Evolutionary conservation across 2,329 filamentous ascomycete species (phyloP), one percentile per base, ranked within the genome.

Genomic region (Aspergillus jensenii): DNA sequence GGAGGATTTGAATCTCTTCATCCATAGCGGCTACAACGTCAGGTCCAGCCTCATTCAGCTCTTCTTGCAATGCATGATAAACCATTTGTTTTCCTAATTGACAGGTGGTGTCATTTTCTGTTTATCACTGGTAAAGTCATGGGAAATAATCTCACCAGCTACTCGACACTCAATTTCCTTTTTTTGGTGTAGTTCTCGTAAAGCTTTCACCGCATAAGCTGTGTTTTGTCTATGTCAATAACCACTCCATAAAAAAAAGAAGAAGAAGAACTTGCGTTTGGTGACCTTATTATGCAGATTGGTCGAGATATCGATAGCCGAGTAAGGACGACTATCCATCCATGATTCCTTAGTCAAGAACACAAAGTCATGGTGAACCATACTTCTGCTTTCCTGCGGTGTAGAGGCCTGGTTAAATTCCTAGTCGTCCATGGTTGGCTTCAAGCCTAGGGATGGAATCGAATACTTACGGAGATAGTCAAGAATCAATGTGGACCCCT

Each of bases 141-240:
- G 43, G 8, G 23, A 6, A 44, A 37, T 8, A 14, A 51, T 58
- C 70, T 61, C 65, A 83, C 82, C 83, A 40, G 84, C 78, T 40
- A 77, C 73, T 50, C 82, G 82, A 50, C 82, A 84, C 65, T 84
- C 83, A 43, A 89, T 83, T 63, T 84, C 73, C 11, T 82, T 82
- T 43, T 78, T 79, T 63, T 87, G 84, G 59, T 85, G 81, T 69
- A 89, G 75, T 59, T 88, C 85, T 65, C 85, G 87, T 35, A 89
- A 74, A 33, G 84, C 68, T 71, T 88, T 89, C 27, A 80, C 80
- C 23, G 85, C 80, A 44, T 83, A 78, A 12, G 84, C 83, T 81
- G 53, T 35, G 52, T 45, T 52, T 27, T 21, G 15, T 44, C 25
- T 40, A 23, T 14, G n/a, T 11, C 27, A 50, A 31, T 39, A 19